Conservation (phyloP, 2,329 filamentous ascomycete genomes). For the Zasmidium angulare region DNA sequence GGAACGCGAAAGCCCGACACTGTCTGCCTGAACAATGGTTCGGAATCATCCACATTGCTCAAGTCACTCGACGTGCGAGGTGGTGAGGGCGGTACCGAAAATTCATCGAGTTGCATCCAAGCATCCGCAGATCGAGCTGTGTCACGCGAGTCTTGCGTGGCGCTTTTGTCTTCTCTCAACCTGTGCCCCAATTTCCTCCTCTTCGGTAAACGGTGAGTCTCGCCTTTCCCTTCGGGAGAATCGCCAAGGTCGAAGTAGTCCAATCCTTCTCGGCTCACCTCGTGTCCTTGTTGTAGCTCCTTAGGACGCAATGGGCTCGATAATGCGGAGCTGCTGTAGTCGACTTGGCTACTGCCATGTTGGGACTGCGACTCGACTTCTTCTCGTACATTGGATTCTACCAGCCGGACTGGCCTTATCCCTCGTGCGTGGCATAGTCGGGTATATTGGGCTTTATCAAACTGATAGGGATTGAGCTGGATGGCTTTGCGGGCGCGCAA, state of each 20-base stretch:
- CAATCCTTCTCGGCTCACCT: background rate
- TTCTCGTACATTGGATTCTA: slow-evolving; percentile 17
- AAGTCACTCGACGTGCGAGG: slow-evolving; percentile 30
- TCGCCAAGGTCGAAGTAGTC: background rate
- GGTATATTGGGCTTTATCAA: slow-evolving; percentile 46
- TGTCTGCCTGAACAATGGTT: background rate
- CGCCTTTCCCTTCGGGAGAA: slow-evolving; percentile 6
- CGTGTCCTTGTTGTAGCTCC: background rate
- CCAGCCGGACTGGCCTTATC: slow-evolving; percentile 42
- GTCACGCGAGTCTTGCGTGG: background rate
- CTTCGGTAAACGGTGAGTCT: slow-evolving; percentile 5
- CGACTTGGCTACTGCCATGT: slow-evolving; percentile 3
- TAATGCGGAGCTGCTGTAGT: background rate
- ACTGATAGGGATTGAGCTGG: slow-evolving; percentile 49
- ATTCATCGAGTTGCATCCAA: slow-evolving; percentile 27
- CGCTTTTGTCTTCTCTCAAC: background rate
- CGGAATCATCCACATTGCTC: slow-evolving; percentile 3
- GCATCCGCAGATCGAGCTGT: background rate
- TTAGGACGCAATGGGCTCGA: background rate
- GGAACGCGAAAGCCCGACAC: slow-evolving; percentile 25
- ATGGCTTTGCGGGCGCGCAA: slow-evolving; percentile 49
- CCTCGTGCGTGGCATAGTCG: slow-evolving; percentile 45
- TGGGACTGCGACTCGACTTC: slow-evolving; percentile 16
- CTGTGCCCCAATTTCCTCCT: slow-evolving; percentile 5
- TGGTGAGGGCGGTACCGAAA: slow-evolving; percentile 45